Evolutionary conservation across 129 eudicot genomes (phyloP), one percentile per base, ranked within the genome.

Genomic region (Escallonia herrerae): DNA sequence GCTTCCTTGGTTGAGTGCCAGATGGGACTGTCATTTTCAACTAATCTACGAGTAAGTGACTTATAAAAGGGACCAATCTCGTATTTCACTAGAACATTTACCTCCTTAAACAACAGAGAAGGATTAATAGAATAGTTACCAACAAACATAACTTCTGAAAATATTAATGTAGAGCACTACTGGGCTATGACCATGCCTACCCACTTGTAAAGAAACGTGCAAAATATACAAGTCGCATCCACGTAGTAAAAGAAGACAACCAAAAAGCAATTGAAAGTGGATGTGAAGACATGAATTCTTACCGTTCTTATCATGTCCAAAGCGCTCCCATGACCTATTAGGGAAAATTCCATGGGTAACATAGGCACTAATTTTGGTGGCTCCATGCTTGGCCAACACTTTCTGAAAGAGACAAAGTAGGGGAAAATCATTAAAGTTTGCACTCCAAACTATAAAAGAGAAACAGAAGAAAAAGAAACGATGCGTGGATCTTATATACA

Each of bases 281-380:
- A 55, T 61, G 13, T 52, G 8, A 58, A 14, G 3, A 44, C 22
- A 43, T 6, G 64, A 5, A 57, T 60, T 13, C 60, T 2, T 91
- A 91, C 99, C 99, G 73, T 81, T 78, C 42, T 72, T 73, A 70
- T 88, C 96, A 48, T 79, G 95, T 60, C 78, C 70, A 70, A 93
- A 93, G 11, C 99, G 99, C 76, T 89, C 86, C 91, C 95, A 93
- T 3, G 99, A 89, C 59, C 86, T 75, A 33, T 93, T 93, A 8
- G 99, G 99, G 64, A 93, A 93, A 15, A 93, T 91, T 52, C 99
- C 99, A 63, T 93, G 99, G 2, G 99, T 93, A 66, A 93, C 99
- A 53, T 89, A 93, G 47, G 99, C 99, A 67, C 99, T 93, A 72
- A 93, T 79, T 68, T 85, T 89, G 61, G 82, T 15, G 40, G 97